These are phyloP conservation scores for Cephaloascus albidus DNA, from an alignment of 805 yeast species.

Conservation along the genomic window DNA sequence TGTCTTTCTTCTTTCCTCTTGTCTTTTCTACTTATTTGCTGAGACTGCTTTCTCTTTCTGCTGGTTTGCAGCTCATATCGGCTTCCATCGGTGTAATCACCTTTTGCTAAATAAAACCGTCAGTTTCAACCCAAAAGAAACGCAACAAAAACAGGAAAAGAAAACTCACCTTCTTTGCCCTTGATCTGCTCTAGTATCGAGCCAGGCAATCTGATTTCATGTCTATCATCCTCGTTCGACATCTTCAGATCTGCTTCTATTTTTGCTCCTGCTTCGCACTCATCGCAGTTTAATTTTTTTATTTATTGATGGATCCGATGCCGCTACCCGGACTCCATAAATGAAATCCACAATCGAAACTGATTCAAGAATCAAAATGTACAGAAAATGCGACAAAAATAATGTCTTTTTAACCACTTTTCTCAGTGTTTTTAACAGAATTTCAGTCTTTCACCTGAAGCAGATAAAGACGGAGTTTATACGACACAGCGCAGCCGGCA, in stretches of 20 bases:
- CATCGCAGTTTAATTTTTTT: too few relatives aligned
- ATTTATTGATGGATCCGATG: too few relatives aligned
- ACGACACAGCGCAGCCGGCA: too few relatives aligned
- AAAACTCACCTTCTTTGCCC: constrained; percentile 15
- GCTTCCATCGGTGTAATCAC: constrained; percentile 32
- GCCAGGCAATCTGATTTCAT: constrained; percentile 50
- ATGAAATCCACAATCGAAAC: too few relatives aligned
- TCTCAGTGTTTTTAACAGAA: too few relatives aligned
- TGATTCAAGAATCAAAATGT: too few relatives aligned
- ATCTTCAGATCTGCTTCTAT: neutral
- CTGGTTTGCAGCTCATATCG: constrained; percentile 19
- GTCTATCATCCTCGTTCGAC: constrained; percentile 11
- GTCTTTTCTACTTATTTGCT: constrained; percentile 20
- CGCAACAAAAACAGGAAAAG: constrained; percentile 3
- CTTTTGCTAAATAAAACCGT: constrained; percentile 15
- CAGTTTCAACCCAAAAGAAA: constrained; percentile 1
- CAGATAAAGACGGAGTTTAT: too few relatives aligned
- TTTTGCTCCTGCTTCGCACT: too few relatives aligned
- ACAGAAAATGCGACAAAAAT: too few relatives aligned
- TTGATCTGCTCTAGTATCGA: constrained; percentile 40
- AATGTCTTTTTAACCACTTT: too few relatives aligned
- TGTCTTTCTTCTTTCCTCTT: constrained; percentile 3
- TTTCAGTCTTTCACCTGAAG: too few relatives aligned
- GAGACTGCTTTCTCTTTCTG: constrained; percentile 23
- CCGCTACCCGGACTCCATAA: too few relatives aligned